phyloP scores from a whole-genome alignment of 805 yeast genomes.

The Danielia oregonensis region DNA sequence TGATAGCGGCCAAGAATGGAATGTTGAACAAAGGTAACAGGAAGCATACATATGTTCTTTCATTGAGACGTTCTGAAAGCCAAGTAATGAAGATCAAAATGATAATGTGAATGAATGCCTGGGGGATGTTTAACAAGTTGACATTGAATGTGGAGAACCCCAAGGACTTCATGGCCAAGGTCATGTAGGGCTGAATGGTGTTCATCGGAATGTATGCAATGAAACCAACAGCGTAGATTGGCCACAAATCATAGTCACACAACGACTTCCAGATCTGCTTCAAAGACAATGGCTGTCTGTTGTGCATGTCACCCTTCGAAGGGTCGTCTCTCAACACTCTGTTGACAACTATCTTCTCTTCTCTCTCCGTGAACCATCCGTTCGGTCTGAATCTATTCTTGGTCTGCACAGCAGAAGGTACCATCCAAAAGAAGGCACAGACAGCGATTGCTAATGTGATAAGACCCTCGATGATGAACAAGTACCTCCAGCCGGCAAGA shows the following conservation, averaged over 20 bases:
- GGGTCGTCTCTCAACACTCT: slow-evolving; percentile 63
- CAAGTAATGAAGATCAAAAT: slow-evolving; percentile 18
- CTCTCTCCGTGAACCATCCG: slow-evolving; percentile 49
- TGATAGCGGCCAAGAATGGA: slow-evolving; percentile 30
- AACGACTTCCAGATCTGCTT: slow-evolving; percentile 38
- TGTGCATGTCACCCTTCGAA: slow-evolving; percentile 57
- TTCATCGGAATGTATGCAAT: slow-evolving; percentile 20
- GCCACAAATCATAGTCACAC: slow-evolving; percentile 52
- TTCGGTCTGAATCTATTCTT: slow-evolving; percentile 46
- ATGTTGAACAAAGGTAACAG: slow-evolving; percentile 23
- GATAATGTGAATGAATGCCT: slow-evolving; percentile 26
- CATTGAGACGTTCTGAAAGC: slow-evolving; percentile 21
- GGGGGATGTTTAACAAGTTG: slow-evolving; percentile 52
- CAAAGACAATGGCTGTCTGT: slow-evolving; percentile 48
- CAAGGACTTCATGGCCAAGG: slow-evolving; percentile 43
- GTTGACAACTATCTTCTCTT: slow-evolving; percentile 56
- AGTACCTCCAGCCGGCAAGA: slow-evolving; percentile 59
- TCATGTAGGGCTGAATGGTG: slow-evolving; percentile 36
- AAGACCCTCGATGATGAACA: slow-evolving; percentile 62
- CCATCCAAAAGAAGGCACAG: slow-evolving; percentile 44
- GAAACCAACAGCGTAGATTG: slow-evolving; percentile 48
- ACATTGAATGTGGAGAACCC: slow-evolving; percentile 53
- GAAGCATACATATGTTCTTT: slow-evolving; percentile 20
- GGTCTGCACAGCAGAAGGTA: slow-evolving; percentile 52
- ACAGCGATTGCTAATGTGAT: slow-evolving; percentile 54